Evolutionary conservation across 352 stramenopile species (phyloP).

Genomic region (Globisporangium echinulatum): DNA sequence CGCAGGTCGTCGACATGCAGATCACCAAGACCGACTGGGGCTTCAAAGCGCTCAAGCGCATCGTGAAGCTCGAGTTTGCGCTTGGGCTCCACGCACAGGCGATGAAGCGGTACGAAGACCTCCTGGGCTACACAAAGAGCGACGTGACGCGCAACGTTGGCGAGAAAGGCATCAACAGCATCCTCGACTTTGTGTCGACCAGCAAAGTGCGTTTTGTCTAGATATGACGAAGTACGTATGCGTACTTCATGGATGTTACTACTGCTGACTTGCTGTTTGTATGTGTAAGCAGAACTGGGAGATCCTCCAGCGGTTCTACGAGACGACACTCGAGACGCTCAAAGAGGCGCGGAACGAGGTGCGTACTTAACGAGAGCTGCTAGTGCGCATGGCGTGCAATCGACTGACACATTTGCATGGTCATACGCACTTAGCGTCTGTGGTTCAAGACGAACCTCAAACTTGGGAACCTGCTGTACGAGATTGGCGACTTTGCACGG

Average conservation of each 20-base stretch:
- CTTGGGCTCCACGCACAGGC: slow-evolving; percentile 60
- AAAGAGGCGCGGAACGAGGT: slow-evolving; percentile 78
- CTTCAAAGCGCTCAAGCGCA: slow-evolving; percentile 93
- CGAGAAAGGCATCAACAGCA: slow-evolving; percentile 95
- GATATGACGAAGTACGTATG: too few species aligned
- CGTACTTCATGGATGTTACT: too few species aligned
- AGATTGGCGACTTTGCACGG: slow-evolving; percentile 67
- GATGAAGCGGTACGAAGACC: slow-evolving; percentile 82
- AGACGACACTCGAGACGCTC: slow-evolving; percentile 80
- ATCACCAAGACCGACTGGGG: slow-evolving; percentile 76
- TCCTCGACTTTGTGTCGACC: slow-evolving; percentile 91
- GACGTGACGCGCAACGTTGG: slow-evolving; percentile 90
- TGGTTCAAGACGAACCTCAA: slow-evolving; percentile 97
- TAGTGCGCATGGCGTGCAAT: too few species aligned
- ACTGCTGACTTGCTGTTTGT: not conserved
- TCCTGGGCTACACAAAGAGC: slow-evolving; percentile 86
- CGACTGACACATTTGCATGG: too few species aligned
- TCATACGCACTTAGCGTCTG: slow-evolving; percentile 39
- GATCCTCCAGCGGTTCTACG: slow-evolving; percentile 80
- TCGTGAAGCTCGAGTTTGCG: slow-evolving; percentile 91
- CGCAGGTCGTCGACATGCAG: slow-evolving; percentile 52
- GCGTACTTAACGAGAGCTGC: too few species aligned
- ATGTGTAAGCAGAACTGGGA: slow-evolving; percentile 54
- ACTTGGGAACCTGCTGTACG: slow-evolving; percentile 90
- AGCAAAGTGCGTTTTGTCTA: slow-evolving; percentile 40